These are phyloP conservation scores for Naganishia onofrii DNA, from an alignment of 768 basidiomycete species.

Conservation along the genomic window DNA sequence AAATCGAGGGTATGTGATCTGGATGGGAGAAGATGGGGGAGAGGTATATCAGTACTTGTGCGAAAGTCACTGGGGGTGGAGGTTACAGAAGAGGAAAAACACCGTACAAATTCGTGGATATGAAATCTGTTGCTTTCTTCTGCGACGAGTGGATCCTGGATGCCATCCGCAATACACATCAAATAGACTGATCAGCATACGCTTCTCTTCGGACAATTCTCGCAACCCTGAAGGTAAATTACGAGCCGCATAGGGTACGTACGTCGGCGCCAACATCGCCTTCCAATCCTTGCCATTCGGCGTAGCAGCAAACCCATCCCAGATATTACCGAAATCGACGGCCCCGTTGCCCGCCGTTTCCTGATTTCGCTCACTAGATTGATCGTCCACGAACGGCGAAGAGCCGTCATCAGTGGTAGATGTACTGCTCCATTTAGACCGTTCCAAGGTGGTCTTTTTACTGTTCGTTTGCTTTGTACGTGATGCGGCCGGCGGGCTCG, in stretches of 20 bases:
- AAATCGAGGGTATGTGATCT: constrained; percentile 18
- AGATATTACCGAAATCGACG: constrained; percentile 12
- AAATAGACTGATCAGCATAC: too few relatives aligned
- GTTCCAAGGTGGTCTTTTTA: too few relatives aligned
- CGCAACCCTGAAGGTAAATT: not conserved
- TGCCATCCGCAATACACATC: not conserved
- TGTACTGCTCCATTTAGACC: too few relatives aligned
- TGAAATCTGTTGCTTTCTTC: constrained; percentile 17
- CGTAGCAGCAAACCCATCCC: constrained; percentile 14
- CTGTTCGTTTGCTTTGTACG: too few relatives aligned
- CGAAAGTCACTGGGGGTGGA: not conserved
- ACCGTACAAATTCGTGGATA: constrained; percentile 11
- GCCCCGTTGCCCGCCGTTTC: too few relatives aligned
- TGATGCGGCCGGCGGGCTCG: too few relatives aligned
- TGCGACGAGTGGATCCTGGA: constrained; percentile 15
- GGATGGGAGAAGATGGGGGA: not conserved
- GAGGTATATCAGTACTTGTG: not conserved
- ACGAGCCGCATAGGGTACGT: not conserved
- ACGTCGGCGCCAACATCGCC: constrained; percentile 18
- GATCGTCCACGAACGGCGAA: not conserved
- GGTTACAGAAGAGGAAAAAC: too few relatives aligned
- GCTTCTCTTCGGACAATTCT: too few relatives aligned
- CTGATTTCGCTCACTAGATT: too few relatives aligned
- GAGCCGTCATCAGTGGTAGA: too few relatives aligned
- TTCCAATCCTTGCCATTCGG: constrained; percentile 19